phyloP scores from a whole-genome alignment of 352 stramenopile species.

The Phytophthora idaei region DNA sequence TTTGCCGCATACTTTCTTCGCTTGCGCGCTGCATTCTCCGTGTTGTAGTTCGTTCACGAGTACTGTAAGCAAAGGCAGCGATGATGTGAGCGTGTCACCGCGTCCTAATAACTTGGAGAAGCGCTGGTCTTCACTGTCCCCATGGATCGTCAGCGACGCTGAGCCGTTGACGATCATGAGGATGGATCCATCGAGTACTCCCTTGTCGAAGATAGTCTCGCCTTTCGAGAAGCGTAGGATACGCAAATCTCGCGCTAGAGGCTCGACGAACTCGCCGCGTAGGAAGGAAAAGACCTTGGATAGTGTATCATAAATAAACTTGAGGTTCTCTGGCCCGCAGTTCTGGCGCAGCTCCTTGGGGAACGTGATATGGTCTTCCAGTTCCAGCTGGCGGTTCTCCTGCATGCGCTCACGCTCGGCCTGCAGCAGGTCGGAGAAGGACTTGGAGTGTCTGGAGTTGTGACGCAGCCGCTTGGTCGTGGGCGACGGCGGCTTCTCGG shows the following conservation, averaged over 20 bases:
- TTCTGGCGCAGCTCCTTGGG: constrained; percentile 60
- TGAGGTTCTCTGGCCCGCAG: constrained; percentile 74
- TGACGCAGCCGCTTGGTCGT: constrained; percentile 77
- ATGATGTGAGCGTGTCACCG: constrained; percentile 79
- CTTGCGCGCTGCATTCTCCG: constrained; percentile 22
- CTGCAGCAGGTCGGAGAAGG: constrained; percentile 70
- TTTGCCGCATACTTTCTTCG: constrained; percentile 58
- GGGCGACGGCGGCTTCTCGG: constrained; percentile 58
- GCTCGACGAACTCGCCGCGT: constrained; percentile 66
- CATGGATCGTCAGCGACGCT: constrained; percentile 65
- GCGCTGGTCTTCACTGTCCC: constrained; percentile 32
- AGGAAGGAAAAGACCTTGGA: constrained; percentile 86
- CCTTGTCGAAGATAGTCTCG: constrained; percentile 62
- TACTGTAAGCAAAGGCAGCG: constrained; percentile 63
- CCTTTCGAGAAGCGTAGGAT: constrained; percentile 56
- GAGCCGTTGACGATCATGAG: constrained; percentile 70
- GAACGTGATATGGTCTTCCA: constrained; percentile 73
- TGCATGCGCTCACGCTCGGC: constrained; percentile 66
- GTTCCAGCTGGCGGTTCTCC: constrained; percentile 64
- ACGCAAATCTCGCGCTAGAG: constrained; percentile 60
- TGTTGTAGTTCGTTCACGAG: constrained; percentile 53
- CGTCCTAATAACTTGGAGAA: constrained; percentile 62
- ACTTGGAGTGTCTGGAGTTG: constrained; percentile 65
- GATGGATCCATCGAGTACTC: constrained; percentile 76
- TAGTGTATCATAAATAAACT: constrained; percentile 80